Conservation (phyloP, 2,329 filamentous ascomycete genomes). For the Eutypa lata region DNA sequence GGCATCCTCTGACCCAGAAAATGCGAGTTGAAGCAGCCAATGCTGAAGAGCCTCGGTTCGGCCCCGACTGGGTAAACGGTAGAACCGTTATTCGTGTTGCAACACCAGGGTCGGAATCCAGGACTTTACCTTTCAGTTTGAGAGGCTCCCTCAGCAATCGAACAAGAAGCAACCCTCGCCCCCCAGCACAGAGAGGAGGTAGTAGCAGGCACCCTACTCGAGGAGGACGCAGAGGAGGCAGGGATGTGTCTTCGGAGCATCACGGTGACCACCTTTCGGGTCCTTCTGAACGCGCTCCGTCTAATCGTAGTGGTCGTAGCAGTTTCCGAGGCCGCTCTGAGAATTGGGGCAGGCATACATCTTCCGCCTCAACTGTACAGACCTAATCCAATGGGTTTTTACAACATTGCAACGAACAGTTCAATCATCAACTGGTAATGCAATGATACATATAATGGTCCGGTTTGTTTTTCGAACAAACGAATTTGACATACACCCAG, state of each 20-base stretch:
- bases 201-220: constrained; percentile 13
- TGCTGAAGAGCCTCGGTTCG: constrained; percentile 40
- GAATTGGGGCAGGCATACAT: constrained; percentile 8
- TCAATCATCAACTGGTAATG: background rate
- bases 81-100: constrained; percentile 41
- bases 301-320: constrained; percentile 11
- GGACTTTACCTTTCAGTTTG: constrained; percentile 25
- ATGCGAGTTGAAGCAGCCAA: constrained; percentile 48
- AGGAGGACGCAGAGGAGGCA: constrained; percentile 15
- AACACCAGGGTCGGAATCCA: constrained; percentile 39
- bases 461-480: background rate
- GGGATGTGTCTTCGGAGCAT: constrained; percentile 11
- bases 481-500: background rate
- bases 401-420: background rate
- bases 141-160: constrained; percentile 16
- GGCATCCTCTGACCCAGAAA: constrained; percentile 52
- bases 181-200: constrained; percentile 14
- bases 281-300: constrained; percentile 7
- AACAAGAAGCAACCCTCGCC: constrained; percentile 20
- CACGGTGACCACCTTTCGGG: constrained; percentile 7
- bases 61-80: constrained; percentile 34
- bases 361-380: constrained; percentile 12
- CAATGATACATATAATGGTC: background rate
- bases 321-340: constrained; percentile 13
- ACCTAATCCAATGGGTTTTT: constrained; percentile 3